Conservation (phyloP, 1,139 yeast species). For the Pichia sp. region DNA sequence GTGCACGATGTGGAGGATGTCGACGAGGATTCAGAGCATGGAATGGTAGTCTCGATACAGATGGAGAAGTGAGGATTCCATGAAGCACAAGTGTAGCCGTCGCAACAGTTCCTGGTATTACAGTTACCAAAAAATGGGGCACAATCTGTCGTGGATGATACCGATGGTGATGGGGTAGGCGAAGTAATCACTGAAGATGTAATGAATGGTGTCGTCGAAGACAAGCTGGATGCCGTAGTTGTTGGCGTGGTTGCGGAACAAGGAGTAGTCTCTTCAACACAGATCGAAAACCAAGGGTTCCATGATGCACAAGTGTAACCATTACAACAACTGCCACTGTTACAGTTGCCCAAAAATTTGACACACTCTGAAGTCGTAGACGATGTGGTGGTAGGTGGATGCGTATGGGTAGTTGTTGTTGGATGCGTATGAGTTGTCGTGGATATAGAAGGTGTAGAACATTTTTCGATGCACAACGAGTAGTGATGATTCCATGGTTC, state of each 20-base stretch:
- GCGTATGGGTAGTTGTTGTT: too few relatives aligned
- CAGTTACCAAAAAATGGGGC: background rate
- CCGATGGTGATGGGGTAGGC: constrained; percentile 1
- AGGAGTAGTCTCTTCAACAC: background rate
- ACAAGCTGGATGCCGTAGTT: background rate
- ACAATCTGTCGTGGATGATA: constrained; percentile 9
- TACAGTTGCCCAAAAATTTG: background rate
- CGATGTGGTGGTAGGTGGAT: too few relatives aligned
- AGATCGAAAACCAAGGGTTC: too few relatives aligned
- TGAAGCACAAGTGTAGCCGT: background rate
- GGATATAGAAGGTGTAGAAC: background rate
- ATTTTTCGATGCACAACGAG: constrained; percentile 5
- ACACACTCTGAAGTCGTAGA: background rate
- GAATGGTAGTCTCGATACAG: background rate
- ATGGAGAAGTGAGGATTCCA: background rate
- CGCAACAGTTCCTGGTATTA: background rate
- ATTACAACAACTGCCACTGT: background rate
- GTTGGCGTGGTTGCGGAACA: background rate
- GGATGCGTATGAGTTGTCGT: background rate
- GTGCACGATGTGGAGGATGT: background rate
- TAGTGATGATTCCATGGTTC: background rate
- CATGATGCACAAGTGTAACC: background rate
- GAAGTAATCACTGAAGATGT: background rate
- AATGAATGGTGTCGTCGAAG: background rate
- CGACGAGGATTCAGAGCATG: too few relatives aligned